A percentile compares a stretch with the other conserved stretches of the same genome.
Conservation (phyloP, 768 basidiomycete genomes). For the Pisolithus sp. region DNA sequence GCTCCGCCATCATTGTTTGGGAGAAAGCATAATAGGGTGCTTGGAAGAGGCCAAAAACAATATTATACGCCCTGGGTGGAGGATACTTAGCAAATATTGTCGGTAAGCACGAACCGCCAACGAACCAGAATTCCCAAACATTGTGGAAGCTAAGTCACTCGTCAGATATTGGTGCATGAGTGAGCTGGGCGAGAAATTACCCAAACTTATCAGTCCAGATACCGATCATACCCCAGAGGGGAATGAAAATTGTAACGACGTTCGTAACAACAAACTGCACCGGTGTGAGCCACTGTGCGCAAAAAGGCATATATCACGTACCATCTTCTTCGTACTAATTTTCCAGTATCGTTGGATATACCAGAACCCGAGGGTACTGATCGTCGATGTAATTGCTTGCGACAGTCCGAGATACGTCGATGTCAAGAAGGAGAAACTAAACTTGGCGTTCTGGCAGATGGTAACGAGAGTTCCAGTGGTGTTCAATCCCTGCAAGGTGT, state of each 20-base stretch:
- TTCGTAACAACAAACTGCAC: slow-evolving; percentile 69
- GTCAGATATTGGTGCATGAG: not conserved
- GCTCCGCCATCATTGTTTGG: slow-evolving; percentile 85
- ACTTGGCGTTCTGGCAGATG: slow-evolving; percentile 78
- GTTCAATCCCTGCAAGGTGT: slow-evolving; percentile 56
- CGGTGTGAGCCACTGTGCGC: not conserved
- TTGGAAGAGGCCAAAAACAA: slow-evolving; percentile 76
- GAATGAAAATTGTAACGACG: slow-evolving; percentile 68
- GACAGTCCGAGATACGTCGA: slow-evolving; percentile 73
- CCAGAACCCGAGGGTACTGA: slow-evolving; percentile 74
- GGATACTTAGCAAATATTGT: not conserved
- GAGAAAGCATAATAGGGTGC: slow-evolving; percentile 85
- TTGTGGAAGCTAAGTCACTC: slow-evolving; percentile 55
- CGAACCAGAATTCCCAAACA: slow-evolving; percentile 80
- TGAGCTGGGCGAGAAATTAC: slow-evolving; percentile 30
- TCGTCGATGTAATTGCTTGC: slow-evolving; percentile 70
- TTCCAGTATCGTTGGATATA: slow-evolving; percentile 77
- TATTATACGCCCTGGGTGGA: slow-evolving; percentile 61
- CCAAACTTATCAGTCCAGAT: slow-evolving; percentile 75
- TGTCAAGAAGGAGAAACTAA: slow-evolving; percentile 73
- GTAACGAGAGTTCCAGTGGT: slow-evolving; percentile 70
- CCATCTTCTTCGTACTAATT: slow-evolving; percentile 78
- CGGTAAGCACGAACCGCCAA: not conserved
- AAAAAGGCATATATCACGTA: slow-evolving; percentile 17
- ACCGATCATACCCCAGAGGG: slow-evolving; percentile 82